Evolutionary conservation across 2,329 filamentous ascomycete species (phyloP).

Genomic region (Colletotrichum caudatum): DNA sequence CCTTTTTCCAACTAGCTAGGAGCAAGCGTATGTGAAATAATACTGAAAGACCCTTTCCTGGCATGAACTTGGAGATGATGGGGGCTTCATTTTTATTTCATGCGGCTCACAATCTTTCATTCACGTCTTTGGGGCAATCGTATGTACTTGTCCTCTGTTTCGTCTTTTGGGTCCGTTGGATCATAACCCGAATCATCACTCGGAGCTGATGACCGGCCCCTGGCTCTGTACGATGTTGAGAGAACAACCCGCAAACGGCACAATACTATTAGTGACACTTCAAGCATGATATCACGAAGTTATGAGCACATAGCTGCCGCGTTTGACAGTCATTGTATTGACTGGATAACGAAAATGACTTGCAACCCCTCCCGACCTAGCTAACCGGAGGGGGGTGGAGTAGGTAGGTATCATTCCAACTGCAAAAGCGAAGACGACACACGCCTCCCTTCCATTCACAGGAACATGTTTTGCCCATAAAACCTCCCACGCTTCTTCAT

Average conservation of each 20-base stretch:
- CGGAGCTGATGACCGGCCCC: background rate
- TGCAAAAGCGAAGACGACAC: conserved; percentile 10
- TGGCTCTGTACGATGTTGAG: background rate
- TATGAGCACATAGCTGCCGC: background rate
- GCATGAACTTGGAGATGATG: background rate
- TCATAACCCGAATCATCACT: background rate
- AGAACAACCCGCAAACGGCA: background rate
- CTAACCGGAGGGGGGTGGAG: background rate
- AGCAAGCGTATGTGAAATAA: conserved; percentile 18
- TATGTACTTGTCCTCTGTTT: too few relatives aligned
- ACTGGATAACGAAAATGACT: conserved; percentile 9
- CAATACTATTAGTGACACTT: background rate
- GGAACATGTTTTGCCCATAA: conserved; percentile 11
- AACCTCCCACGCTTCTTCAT: conserved; percentile 32
- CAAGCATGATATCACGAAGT: background rate
- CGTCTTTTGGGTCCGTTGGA: background rate
- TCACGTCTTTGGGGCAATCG: background rate
- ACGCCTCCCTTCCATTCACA: conserved; percentile 1
- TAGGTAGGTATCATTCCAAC: conserved; percentile 42
- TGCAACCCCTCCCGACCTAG: conserved; percentile 22
- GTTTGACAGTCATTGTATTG: background rate
- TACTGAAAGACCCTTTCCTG: conserved; percentile 3
- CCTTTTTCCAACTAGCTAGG: conserved; percentile 7
- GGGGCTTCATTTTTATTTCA: background rate
- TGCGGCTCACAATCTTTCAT: background rate